These are phyloP conservation scores for Corylus avellana DNA, from an alignment of 306 rosid species.

Conservation along the genomic window DNA sequence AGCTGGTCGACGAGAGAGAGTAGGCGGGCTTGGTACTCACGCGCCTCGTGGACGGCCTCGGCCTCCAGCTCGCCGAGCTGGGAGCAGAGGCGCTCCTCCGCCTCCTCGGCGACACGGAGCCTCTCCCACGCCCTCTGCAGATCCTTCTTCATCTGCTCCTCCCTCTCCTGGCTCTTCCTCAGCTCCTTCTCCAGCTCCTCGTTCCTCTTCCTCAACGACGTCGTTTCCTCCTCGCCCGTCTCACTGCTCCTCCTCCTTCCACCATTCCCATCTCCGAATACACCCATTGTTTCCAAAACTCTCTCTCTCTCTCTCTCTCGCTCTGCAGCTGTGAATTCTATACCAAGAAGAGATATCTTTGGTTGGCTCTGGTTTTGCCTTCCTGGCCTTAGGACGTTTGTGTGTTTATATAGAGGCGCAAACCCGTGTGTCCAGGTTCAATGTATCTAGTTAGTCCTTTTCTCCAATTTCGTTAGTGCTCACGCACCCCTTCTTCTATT, in stretches of 20 bases:
- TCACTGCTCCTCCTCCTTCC: neutral
- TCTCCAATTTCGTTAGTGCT: neutral
- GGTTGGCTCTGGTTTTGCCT: neutral
- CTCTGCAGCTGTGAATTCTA: neutral
- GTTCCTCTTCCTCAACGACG: slow-evolving; percentile 55
- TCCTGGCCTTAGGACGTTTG: neutral
- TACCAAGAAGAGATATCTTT: neutral
- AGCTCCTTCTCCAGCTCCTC: slow-evolving; percentile 74
- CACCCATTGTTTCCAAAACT: neutral
- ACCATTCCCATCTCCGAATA: neutral
- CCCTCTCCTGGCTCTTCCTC: slow-evolving; percentile 64
- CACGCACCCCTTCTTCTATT: neutral
- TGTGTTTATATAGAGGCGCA: neutral
- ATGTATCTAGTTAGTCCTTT: slow-evolving; percentile 11
- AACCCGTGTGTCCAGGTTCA: slow-evolving; percentile 23
- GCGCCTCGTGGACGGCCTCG: slow-evolving; percentile 71
- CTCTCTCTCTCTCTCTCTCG: neutral
- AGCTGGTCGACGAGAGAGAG: slow-evolving; percentile 63
- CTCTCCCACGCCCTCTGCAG: slow-evolving; percentile 54
- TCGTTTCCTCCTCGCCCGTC: neutral
- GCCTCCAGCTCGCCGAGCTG: slow-evolving; percentile 95
- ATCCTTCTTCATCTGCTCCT: slow-evolving; percentile 61
- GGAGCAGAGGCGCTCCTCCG: slow-evolving; percentile 87
- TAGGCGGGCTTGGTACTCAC: slow-evolving; percentile 59
- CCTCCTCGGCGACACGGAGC: slow-evolving; percentile 83